Evolutionary conservation across 768 basidiomycete genomes (phyloP), one percentile per base, ranked within the genome.

Genomic region (Russula compacta): DNA sequence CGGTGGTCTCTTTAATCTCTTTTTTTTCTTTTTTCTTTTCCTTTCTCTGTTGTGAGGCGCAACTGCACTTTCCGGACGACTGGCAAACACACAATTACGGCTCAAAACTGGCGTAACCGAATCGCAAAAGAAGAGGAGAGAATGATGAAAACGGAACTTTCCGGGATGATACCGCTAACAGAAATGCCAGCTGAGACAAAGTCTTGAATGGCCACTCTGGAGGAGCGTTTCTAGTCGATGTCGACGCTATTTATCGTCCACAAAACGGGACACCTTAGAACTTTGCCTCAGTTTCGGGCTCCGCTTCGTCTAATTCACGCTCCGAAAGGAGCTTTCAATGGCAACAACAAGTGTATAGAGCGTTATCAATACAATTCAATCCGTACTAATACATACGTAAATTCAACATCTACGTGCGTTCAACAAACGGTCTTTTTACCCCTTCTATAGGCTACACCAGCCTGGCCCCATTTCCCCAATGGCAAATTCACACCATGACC

Each of bases 1-100:
- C 71, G 69, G 69, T 70, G 70, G 72, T 74, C 71, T 71, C 71
- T 69, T 77, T 72, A 72, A 70, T 75, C 71, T 72, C 70, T 69
- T 74, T 71, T 68, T 75, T 71, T 78, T 73, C 70, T 72, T 71
- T 21, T 69, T 71, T 19, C 70, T 71, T 72, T 72, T 71, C 71
- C 38, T 62, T 58, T 63, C 61, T 63, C 61, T 63, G 61, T 67
- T 76, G 73, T 77, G 73, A 72, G 72, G 73, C 52, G 57, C 55
- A 24, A 58, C 63, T 51, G 63, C 63, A 60, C 58, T 60, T 59
- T 64, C 58, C 57, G 54, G 54, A 43, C 55, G 62, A 61, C 53
- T 58, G 65, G 63, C 59, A 66, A 59, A 60, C 56, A 64, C 57
- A 60, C 55, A 61, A 64, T 59, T 64, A 65, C 58, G 58, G 64